Evolutionary conservation across 2,329 filamentous ascomycete genomes (phyloP).

Genomic region (Aureobasidium uvarum): DNA sequence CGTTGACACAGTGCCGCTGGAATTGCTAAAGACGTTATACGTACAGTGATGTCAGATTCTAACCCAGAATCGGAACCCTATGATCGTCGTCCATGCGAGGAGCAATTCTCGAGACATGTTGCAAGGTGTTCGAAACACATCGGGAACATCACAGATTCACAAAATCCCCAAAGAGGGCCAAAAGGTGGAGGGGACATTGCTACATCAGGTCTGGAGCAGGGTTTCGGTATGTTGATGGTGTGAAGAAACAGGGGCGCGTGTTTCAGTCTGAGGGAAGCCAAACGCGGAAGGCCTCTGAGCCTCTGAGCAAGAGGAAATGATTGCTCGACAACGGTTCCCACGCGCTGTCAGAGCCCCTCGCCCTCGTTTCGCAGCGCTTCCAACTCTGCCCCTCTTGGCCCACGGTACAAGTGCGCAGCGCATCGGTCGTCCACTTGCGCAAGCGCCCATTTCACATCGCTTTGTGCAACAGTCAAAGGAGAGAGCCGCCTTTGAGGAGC

Average conservation of each 20-base stretch:
- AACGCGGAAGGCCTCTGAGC: conserved; percentile 4
- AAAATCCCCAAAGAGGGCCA: neutral
- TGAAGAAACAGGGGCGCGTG: conserved; percentile 18
- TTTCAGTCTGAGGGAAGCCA: conserved; percentile 22
- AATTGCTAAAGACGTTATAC: neutral
- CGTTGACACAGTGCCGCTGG: neutral
- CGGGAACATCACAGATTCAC: neutral
- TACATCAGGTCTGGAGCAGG: conserved; percentile 1
- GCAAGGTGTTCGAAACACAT: conserved; percentile 7
- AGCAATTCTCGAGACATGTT: neutral
- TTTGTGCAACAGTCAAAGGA: conserved; percentile 23
- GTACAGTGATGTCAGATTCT: neutral
- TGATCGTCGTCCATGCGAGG: neutral
- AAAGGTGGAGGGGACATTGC: neutral
- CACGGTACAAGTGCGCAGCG: conserved; percentile 8
- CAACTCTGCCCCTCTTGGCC: conserved; percentile 1
- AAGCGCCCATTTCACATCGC: neutral
- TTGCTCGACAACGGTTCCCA: neutral
- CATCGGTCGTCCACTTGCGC: conserved; percentile 17
- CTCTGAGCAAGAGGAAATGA: conserved; percentile 5
- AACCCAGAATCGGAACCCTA: too few species aligned
- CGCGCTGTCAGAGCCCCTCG: neutral
- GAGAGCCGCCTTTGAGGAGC: conserved; percentile 11
- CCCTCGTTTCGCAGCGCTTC: conserved; percentile 3
- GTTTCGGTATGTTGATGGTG: neutral